phyloP scores from a whole-genome alignment of 495 filamentous ascomycete species.

The Filosporella fistucella region DNA sequence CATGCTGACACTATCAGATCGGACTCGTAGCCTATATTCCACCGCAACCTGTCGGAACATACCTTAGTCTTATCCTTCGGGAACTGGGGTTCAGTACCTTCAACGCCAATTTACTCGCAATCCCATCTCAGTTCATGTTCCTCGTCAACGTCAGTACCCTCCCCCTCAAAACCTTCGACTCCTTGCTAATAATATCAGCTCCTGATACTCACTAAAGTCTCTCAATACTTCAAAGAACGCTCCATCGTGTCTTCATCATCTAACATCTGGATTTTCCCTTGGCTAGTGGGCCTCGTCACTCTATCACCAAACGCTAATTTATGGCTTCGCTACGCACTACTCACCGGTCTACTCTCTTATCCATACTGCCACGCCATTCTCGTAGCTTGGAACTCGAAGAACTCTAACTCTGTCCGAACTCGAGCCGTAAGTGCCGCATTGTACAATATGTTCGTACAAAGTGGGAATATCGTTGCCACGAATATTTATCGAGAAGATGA shows the following conservation, averaged over 20 bases:
- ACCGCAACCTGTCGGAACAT: slow-evolving; percentile 43
- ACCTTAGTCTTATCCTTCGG: slow-evolving; percentile 58
- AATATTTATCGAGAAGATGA: slow-evolving; percentile 56
- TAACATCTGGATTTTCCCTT: slow-evolving; percentile 54
- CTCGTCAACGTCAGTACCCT: slow-evolving; percentile 42
- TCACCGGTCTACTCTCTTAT: slow-evolving; percentile 43
- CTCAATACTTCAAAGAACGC: slow-evolving; percentile 51
- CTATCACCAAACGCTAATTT: slow-evolving; percentile 28
- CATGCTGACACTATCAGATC: slow-evolving; percentile 43
- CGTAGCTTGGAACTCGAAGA: slow-evolving; percentile 22
- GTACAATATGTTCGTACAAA: slow-evolving; percentile 74
- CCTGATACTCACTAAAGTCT: slow-evolving; percentile 49
- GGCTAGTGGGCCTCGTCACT: slow-evolving; percentile 45
- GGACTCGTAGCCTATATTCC: slow-evolving; percentile 56
- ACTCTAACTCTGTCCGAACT: slow-evolving; percentile 60
- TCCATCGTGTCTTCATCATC: slow-evolving; percentile 42
- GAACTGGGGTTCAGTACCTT: slow-evolving; percentile 62
- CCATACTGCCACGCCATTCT: slow-evolving; percentile 46
- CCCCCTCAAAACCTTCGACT: no score
- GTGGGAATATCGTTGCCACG: slow-evolving; percentile 46
- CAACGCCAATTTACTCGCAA: slow-evolving; percentile 63
- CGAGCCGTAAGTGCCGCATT: slow-evolving; percentile 58
- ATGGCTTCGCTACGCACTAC: slow-evolving; percentile 51
- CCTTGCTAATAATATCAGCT: no score
- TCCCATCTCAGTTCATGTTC: slow-evolving; percentile 50